Evolutionary conservation across 106 monocot species (phyloP).

Genomic region (Dendrobium officinale): DNA sequence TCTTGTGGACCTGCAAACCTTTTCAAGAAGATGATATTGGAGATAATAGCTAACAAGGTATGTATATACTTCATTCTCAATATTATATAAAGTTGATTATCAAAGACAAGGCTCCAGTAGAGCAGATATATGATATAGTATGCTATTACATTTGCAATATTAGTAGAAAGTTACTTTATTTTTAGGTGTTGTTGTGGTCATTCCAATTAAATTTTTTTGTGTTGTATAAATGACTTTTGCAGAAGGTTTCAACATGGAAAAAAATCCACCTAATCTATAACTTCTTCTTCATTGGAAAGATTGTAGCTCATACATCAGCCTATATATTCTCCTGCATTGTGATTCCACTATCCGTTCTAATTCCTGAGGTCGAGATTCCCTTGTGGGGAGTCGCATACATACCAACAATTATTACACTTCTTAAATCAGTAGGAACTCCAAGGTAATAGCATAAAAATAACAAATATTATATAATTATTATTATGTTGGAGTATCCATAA

Average conservation of each 20-base stretch:
- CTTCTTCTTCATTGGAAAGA: conserved; percentile 54
- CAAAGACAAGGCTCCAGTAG: not conserved
- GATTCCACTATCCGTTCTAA: conserved; percentile 30
- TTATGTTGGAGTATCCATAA: not conserved
- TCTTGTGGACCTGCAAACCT: conserved; percentile 42
- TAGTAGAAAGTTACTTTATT: too few relatives aligned
- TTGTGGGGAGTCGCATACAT: conserved; percentile 41
- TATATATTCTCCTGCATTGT: conserved; percentile 41
- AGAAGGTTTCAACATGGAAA: conserved; percentile 49
- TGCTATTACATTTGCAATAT: too few relatives aligned
- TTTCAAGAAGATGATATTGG: conserved; percentile 38
- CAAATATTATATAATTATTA: not conserved
- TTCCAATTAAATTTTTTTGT: too few relatives aligned
- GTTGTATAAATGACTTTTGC: conserved; percentile 6
- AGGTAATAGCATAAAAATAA: conserved; percentile 19
- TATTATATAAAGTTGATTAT: not conserved
- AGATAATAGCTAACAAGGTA: conserved; percentile 38
- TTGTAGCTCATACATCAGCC: conserved; percentile 33
- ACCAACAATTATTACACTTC: conserved; percentile 32
- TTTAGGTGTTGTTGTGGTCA: too few relatives aligned
- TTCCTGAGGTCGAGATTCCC: conserved; percentile 40
- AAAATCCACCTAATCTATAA: conserved; percentile 37
- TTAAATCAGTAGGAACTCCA: conserved; percentile 44
- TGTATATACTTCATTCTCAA: not conserved
- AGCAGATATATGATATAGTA: too few relatives aligned